Base-by-base conservation (phyloP, 305 asterid genomes). In the Plantago coronopus region DNA sequence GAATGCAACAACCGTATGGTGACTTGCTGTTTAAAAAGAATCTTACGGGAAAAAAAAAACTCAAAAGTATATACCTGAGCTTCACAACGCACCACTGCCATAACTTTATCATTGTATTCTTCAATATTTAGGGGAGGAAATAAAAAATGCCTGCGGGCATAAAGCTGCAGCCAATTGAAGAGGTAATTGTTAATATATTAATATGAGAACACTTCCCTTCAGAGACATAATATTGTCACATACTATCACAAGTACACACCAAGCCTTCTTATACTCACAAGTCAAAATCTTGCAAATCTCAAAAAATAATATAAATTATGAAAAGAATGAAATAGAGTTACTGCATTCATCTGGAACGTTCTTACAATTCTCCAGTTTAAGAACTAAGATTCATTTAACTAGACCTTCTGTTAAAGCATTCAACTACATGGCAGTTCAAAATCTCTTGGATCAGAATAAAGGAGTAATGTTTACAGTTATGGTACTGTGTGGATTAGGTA, bases 61-160 rank as follows among this genome's bases (percentile, higher is more conserved):
- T 11, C 37, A 51, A 19, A 37, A 44, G 63, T 29, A 81, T 3
- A 60, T 83, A 91, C 98, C 81, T 91, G 98, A 65, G 98, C 86
- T 72, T 91, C 98, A 66, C 98, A 91, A 44, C 98, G 95, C n/a
- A 91, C 98, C 6, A 88, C 88, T 46, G 96, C 95, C 95, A 83
- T 86, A 76, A 91, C 98, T 2, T 89, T 83, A 49, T 86, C 90
- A 53, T 86, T 88, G 70, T 73, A 86, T 54, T 88, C 95, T 69
- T 91, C 96, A 62, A 86, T 84, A 69, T 71, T 84, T 68, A 83
- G 65, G 17, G 96, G 88, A 57, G 98, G 98, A 69, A 86, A 83
- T 74, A 88, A 76, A 72, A 91, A 88, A 68, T 86, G 95, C 63
- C 95, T 86, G 58, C 98, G 87, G 55, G 95, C 98, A 80, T 86